These are phyloP conservation scores for Nicotiana rustica DNA, from an alignment of 305 asterid species.

Conservation along the genomic window DNA sequence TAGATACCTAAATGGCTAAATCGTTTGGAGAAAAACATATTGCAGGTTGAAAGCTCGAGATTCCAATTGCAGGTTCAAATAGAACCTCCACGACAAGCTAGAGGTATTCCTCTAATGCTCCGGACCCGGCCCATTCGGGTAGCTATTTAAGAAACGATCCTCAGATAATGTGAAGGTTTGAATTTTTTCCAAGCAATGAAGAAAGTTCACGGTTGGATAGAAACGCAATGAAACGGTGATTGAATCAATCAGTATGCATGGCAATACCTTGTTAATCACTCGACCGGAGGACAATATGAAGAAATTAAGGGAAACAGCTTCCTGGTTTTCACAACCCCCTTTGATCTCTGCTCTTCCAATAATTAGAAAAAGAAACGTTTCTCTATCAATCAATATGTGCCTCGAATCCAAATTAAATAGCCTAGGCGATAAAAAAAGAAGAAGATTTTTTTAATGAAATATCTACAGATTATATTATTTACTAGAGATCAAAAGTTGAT, in stretches of 20 bases:
- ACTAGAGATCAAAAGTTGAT: neutral
- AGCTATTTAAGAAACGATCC: neutral
- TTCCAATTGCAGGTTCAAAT: no score
- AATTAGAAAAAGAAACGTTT: neutral
- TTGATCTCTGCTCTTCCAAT: neutral
- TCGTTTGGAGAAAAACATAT: no score
- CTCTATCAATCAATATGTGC: neutral
- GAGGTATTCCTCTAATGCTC: no score
- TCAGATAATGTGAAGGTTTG: neutral
- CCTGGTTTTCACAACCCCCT: neutral
- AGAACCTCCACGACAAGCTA: no score
- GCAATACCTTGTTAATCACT: slow-evolving; percentile 6
- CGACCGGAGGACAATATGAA: neutral
- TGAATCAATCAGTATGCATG: neutral
- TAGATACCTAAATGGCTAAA: no score
- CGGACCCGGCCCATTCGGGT: no score
- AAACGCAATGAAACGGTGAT: neutral
- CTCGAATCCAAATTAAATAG: neutral
- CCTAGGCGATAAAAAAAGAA: neutral
- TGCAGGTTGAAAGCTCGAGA: no score
- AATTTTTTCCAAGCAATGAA: neutral
- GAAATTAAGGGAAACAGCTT: neutral
- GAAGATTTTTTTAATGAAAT: neutral
- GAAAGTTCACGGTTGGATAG: neutral
- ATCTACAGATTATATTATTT: neutral